phyloP scores from a whole-genome alignment of 345 rosid genomes.

The Citrus sp. region DNA sequence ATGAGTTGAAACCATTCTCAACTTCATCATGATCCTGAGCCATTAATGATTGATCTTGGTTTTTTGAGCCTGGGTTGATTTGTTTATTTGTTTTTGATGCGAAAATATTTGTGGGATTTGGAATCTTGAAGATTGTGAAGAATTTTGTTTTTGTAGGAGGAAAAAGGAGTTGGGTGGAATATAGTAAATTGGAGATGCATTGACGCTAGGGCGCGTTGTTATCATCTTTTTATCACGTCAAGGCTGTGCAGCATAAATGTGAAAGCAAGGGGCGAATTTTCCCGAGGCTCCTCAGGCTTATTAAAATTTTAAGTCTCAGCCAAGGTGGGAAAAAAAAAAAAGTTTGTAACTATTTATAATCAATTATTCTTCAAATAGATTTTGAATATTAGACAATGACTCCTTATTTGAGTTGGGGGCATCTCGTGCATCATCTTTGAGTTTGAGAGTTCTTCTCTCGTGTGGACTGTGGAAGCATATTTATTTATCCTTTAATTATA shows the following conservation, averaged over 20 bases:
- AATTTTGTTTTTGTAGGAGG: not conserved
- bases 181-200: not conserved
- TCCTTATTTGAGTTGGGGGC: too few relatives aligned
- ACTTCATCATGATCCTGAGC: not conserved
- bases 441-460: too few relatives aligned
- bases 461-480: too few relatives aligned
- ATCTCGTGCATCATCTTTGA: too few relatives aligned
- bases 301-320: not conserved
- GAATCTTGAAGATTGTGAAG: not conserved
- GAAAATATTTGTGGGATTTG: not conserved
- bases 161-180: not conserved
- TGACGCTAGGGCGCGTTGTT: too few relatives aligned
- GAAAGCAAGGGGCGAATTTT: not conserved
- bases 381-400: too few relatives aligned
- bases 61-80: not conserved
- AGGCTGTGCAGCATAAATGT: not conserved
- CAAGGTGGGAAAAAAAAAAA: not conserved
- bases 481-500: too few relatives aligned
- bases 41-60: not conserved
- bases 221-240: not conserved
- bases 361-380: too few relatives aligned
- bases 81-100: not conserved
- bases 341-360: not conserved
- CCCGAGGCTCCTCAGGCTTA: not conserved
- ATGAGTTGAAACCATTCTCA: not conserved